phyloP scores from a whole-genome alignment of 1,139 yeast species.

The Geotrichum citri-aurantii region DNA sequence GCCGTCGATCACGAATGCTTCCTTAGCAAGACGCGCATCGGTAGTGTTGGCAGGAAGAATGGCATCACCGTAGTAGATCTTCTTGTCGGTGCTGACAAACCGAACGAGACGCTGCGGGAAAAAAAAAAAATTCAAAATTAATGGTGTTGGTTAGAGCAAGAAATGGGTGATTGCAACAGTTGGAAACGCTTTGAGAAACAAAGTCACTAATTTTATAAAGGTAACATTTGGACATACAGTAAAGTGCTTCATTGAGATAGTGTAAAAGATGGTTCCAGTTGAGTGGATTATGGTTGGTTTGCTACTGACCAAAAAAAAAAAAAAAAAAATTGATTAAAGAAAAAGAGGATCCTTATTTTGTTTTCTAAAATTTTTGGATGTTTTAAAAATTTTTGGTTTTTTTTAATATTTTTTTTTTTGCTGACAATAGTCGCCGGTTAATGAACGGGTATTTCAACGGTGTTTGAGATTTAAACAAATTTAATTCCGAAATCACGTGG shows the following conservation, averaged over 20 bases:
- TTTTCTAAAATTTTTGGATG: too few species aligned
- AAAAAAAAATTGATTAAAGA: neutral
- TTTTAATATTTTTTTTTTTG: neutral
- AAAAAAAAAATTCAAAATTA: neutral
- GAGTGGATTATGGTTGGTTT: neutral
- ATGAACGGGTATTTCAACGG: too few species aligned
- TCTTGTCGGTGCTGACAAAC: slow-evolving; percentile 32
- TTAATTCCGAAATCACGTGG: too few species aligned
- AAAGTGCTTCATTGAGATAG: neutral
- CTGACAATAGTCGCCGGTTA: too few species aligned
- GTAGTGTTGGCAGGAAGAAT: slow-evolving; percentile 31
- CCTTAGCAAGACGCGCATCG: slow-evolving; percentile 34
- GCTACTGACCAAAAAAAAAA: neutral
- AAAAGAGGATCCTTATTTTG: too few species aligned
- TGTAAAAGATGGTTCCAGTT: neutral
- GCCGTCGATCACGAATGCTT: slow-evolving; percentile 36
- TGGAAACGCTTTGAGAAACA: neutral
- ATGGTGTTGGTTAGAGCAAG: neutral
- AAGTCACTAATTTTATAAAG: too few species aligned
- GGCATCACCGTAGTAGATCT: slow-evolving; percentile 44
- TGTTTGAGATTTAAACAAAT: too few species aligned
- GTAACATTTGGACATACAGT: too few species aligned
- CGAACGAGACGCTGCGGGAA: slow-evolving; percentile 11
- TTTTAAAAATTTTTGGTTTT: neutral
- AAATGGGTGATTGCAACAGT: neutral